These are phyloP conservation scores for Dalbergia cultrata DNA, from an alignment of 306 rosid species.

Conservation along the genomic window DNA sequence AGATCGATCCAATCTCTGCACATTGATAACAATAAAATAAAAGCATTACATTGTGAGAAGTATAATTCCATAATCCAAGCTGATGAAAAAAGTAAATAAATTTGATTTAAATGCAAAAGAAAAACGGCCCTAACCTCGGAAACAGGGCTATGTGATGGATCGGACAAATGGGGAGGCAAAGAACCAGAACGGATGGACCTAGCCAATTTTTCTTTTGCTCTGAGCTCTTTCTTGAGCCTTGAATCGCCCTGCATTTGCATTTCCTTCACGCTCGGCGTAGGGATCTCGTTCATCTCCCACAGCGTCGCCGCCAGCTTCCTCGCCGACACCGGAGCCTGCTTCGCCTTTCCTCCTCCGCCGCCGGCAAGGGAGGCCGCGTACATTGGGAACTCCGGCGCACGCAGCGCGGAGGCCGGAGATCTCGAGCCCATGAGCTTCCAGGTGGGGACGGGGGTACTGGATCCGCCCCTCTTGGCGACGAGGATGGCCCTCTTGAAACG, in stretches of 20 bases:
- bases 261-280: constrained; percentile 76
- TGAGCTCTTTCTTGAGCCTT: constrained; percentile 69
- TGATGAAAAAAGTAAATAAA: neutral
- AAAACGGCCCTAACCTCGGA: constrained; percentile 67
- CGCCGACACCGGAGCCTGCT: constrained; percentile 83
- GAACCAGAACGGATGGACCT: constrained; percentile 87
- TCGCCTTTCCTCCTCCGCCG: constrained; percentile 44
- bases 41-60: neutral
- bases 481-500: constrained; percentile 90
- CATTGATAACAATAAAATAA: constrained; percentile 25
- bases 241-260: constrained; percentile 50
- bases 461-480: constrained; percentile 87
- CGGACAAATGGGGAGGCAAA: constrained; percentile 95
- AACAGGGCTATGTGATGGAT: constrained; percentile 96
- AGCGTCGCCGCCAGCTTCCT: constrained; percentile 97
- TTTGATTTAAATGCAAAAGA: neutral
- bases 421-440: constrained; percentile 84
- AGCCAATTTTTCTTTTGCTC: constrained; percentile 68
- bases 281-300: constrained; percentile 99
- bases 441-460: constrained; percentile 89
- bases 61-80: neutral
- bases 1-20: constrained; percentile 91
- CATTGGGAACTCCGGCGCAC: constrained; percentile 71
- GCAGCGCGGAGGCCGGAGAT: constrained; percentile 78
- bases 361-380: constrained; percentile 54